Conservation (phyloP, 495 filamentous ascomycete species). For the Podospora tetraspora region DNA sequence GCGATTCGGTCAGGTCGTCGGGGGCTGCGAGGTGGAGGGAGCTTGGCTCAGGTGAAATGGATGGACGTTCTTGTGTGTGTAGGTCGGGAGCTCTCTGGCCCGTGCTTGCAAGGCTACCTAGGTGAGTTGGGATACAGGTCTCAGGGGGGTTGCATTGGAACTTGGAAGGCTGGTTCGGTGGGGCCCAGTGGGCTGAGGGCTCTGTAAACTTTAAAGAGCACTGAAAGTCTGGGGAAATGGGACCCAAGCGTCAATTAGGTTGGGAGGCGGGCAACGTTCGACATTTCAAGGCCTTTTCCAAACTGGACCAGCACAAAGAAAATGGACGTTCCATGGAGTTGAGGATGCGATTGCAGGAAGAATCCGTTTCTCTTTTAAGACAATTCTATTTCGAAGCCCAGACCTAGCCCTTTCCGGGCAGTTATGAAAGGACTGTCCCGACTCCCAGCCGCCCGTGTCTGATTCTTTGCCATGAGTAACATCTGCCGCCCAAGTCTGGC, state of each 20-base stretch:
- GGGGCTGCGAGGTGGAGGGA: slow-evolving; percentile 4
- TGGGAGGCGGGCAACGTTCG: neutral
- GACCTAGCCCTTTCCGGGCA: neutral
- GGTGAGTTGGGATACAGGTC: no score
- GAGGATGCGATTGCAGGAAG: no score
- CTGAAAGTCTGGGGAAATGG: neutral
- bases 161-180: neutral
- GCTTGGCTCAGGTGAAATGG: neutral
- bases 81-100: neutral
- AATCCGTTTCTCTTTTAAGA: neutral
- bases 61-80: neutral
- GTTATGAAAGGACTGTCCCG: neutral
- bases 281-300: neutral
- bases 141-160: neutral
- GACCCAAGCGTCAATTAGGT: neutral
- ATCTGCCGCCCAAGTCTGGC: no score
- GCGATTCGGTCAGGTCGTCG: neutral
- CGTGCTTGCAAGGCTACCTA: neutral
- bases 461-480: neutral
- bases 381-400: neutral
- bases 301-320: neutral
- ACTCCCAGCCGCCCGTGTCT: neutral
- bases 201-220: neutral
- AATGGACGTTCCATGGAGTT: neutral
- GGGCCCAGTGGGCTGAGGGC: neutral